Percentiles rank a stretch among this genome's conserved stretches.
Conservation (phyloP, 768 basidiomycete species). For the Cystobasidiopsis lactophilus region DNA sequence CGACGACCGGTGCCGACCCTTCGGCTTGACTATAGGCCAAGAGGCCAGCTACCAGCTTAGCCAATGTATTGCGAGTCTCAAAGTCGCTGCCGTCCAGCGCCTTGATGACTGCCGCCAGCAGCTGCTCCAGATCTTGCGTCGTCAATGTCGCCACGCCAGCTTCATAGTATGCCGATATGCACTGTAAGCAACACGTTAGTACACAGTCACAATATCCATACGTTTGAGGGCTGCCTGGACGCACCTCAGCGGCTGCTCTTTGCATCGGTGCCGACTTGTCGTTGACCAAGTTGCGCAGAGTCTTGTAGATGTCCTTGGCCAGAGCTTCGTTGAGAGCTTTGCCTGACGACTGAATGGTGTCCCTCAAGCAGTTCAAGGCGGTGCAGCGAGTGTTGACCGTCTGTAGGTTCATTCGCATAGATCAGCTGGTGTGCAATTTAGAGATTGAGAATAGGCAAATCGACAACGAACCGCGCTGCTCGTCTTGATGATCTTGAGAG, state of each 20-base stretch:
- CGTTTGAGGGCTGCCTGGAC: slow-evolving; percentile 3
- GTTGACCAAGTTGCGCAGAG: slow-evolving; percentile 45
- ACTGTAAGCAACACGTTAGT: neutral
- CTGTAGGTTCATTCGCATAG: slow-evolving; percentile 27
- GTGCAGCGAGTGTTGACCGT: slow-evolving; percentile 61
- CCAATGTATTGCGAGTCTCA: slow-evolving; percentile 52
- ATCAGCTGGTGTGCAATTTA: too few species aligned
- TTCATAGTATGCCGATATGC: slow-evolving; percentile 11
- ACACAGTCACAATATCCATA: neutral
- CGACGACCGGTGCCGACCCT: slow-evolving; percentile 30
- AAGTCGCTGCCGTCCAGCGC: slow-evolving; percentile 66
- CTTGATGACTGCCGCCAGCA: slow-evolving; percentile 45
- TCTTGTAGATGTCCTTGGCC: slow-evolving; percentile 61
- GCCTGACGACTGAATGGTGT: slow-evolving; percentile 55
- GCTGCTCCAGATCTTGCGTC: slow-evolving; percentile 50
- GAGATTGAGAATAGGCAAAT: slow-evolving; percentile 1
- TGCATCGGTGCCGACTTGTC: slow-evolving; percentile 75
- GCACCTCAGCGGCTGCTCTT: slow-evolving; percentile 56
- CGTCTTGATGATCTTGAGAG: slow-evolving; percentile 42
- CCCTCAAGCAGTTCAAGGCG: slow-evolving; percentile 52
- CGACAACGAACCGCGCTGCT: slow-evolving; percentile 21
- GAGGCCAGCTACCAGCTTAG: slow-evolving; percentile 59
- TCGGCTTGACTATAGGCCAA: slow-evolving; percentile 63
- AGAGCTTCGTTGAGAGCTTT: slow-evolving; percentile 60
- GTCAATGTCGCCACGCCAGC: slow-evolving; percentile 37